A percentile compares a stretch with the other conserved stretches of the same genome.
phyloP scores from a whole-genome alignment of 768 basidiomycete species.

The Suillus sp. region DNA sequence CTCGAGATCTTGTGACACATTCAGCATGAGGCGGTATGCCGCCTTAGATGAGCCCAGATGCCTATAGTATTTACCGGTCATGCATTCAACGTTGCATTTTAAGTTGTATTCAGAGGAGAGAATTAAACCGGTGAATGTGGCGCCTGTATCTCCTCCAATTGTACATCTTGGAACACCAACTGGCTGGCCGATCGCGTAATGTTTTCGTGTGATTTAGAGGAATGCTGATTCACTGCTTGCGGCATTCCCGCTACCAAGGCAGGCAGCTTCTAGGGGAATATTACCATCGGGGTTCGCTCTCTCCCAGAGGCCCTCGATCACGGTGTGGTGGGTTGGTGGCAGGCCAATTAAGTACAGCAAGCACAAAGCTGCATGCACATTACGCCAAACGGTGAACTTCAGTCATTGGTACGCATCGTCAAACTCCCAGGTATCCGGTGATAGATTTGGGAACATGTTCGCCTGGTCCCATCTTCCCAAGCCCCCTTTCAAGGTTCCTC shows the following conservation, averaged over 20 bases:
- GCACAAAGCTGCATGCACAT: slow-evolving; percentile 4
- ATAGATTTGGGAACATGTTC: not conserved
- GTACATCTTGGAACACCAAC: not conserved
- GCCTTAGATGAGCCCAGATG: slow-evolving; percentile 1
- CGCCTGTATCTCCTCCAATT: not conserved
- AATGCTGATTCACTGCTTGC: not conserved
- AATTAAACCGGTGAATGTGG: not conserved
- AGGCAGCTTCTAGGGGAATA: not conserved
- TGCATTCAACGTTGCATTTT: not conserved
- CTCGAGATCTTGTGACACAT: not conserved
- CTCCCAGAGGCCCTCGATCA: not conserved
- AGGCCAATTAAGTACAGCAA: slow-evolving; percentile 3
- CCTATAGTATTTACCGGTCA: not conserved
- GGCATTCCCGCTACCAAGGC: not conserved
- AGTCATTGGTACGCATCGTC: not conserved
- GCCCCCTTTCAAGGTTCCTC: slow-evolving; percentile 1
- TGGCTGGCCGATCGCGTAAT: not conserved
- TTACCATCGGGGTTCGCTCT: not conserved
- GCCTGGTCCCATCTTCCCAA: not conserved
- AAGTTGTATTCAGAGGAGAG: not conserved
- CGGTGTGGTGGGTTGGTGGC: not conserved
- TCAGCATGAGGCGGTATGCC: not conserved
- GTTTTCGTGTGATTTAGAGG: not conserved
- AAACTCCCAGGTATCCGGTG: not conserved
- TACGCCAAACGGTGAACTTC: not conserved